Percentiles rank a stretch among this genome's conserved stretches.
Evolutionary conservation across 768 basidiomycete genomes (phyloP).

Genomic region (Leucocoprinus birnbaumii): DNA sequence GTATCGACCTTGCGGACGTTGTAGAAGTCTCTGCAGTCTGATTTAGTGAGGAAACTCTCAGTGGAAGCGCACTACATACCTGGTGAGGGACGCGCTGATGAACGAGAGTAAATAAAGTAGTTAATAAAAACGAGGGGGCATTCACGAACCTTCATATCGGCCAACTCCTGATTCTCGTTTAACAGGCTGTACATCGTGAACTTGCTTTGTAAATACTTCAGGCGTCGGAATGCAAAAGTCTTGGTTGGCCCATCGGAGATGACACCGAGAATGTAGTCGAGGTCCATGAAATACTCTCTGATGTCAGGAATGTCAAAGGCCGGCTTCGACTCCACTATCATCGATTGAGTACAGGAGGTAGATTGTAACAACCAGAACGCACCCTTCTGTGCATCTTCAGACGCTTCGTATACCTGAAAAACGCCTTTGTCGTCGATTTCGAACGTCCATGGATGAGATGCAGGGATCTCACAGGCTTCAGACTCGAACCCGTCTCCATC

Average conservation of each 20-base stretch:
- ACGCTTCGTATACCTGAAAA: conserved; percentile 71
- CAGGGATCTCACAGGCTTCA: conserved; percentile 73
- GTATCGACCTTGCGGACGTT: conserved; percentile 98
- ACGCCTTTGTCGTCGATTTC: conserved; percentile 87
- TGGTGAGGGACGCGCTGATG: conserved; percentile 74
- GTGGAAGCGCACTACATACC: conserved; percentile 38
- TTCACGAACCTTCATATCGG: conserved; percentile 90
- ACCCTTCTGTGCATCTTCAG: conserved; percentile 26
- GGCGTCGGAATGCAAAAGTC: conserved; percentile 87
- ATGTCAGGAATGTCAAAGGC: conserved; percentile 80
- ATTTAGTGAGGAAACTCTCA: not conserved
- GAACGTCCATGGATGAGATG: conserved; percentile 58
- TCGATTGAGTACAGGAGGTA: not conserved
- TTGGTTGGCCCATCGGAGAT: conserved; percentile 96
- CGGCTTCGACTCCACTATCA: conserved; percentile 41
- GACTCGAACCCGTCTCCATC: conserved; percentile 60
- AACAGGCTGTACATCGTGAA: conserved; percentile 91
- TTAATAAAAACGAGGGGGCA: not conserved
- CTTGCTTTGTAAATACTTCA: conserved; percentile 91
- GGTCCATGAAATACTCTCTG: conserved; percentile 93
- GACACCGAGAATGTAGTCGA: conserved; percentile 87
- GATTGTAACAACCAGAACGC: too few species aligned
- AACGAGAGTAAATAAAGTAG: not conserved
- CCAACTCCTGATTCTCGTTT: conserved; percentile 91
- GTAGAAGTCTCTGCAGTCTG: conserved; percentile 83